A percentile compares a stretch with the other conserved stretches of the same genome.
phyloP scores from a whole-genome alignment of 1,284 basidiomycete genomes.

The Thelephora terrestris region DNA sequence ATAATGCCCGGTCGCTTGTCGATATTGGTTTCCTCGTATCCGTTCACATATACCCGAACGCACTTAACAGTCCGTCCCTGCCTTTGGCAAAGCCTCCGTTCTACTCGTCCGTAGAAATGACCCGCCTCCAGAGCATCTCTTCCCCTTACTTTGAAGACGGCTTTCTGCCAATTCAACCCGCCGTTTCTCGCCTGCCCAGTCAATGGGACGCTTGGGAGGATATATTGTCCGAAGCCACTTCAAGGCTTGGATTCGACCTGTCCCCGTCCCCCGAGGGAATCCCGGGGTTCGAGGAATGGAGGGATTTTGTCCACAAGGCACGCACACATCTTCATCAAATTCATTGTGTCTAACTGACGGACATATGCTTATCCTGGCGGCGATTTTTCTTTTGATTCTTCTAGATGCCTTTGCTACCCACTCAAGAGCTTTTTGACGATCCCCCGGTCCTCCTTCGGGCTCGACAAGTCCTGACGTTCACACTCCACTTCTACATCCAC shows the following conservation, averaged over 20 bases:
- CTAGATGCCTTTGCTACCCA: constrained; percentile 20
- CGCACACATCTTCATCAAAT: constrained; percentile 4
- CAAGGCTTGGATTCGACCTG: constrained; percentile 12
- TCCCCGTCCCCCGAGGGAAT: constrained; percentile 18
- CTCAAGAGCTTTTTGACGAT: constrained; percentile 20
- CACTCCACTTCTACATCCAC: constrained; percentile 46
- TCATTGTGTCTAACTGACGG: background rate
- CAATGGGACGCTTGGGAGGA: constrained; percentile 34
- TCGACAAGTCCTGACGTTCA: constrained; percentile 39
- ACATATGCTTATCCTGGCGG: background rate
- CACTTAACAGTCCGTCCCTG: too few relatives aligned
- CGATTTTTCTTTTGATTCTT: constrained; percentile 16
- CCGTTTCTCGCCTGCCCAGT: constrained; percentile 27
- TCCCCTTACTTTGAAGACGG: constrained; percentile 20
- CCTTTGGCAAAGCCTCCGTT: background rate
- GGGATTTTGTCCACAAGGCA: constrained; percentile 26
- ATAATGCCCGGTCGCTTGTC: too few relatives aligned
- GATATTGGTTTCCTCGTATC: too few relatives aligned
- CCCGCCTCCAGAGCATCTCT: background rate
- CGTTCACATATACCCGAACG: too few relatives aligned
- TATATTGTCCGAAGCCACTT: constrained; percentile 16
- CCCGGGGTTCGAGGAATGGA: constrained; percentile 23
- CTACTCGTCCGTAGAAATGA: background rate
- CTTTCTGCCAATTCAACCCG: constrained; percentile 39
- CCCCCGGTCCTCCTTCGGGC: constrained; percentile 31